Conservation (phyloP, 495 filamentous ascomycete genomes). For the Aspergillus cristatus region DNA sequence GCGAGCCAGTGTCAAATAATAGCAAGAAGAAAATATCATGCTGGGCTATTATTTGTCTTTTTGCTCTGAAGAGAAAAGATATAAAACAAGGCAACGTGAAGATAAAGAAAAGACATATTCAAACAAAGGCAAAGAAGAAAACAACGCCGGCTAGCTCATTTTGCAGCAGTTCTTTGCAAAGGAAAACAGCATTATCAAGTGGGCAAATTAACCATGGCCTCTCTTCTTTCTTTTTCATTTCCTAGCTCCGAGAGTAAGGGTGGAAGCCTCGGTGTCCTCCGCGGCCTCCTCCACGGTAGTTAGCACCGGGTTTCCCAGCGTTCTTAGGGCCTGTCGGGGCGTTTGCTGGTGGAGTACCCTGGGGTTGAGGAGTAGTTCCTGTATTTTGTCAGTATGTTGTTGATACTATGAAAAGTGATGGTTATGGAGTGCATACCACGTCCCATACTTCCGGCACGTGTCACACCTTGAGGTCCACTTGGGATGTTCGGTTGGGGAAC, state of each 20-base stretch:
- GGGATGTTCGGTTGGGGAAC: slow-evolving; percentile 76
- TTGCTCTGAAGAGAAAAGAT: no score
- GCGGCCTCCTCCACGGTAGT: slow-evolving; percentile 90
- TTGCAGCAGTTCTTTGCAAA: no score
- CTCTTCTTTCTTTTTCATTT: not conserved
- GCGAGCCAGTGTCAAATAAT: no score
- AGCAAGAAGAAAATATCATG: no score
- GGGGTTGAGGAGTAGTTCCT: slow-evolving; percentile 45
- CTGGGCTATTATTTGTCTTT: no score
- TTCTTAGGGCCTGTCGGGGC: slow-evolving; percentile 96
- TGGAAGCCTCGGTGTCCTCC: slow-evolving; percentile 70
- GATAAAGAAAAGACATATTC: not conserved
- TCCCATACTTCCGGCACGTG: slow-evolving; percentile 40
- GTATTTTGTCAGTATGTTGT: slow-evolving; percentile 10
- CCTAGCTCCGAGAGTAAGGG: slow-evolving; percentile 54
- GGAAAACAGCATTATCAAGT: no score
- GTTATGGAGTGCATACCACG: slow-evolving; percentile 31
- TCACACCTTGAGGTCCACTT: slow-evolving; percentile 42
- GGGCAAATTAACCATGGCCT: no score
- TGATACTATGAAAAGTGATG: not conserved
- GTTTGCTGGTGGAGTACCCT: slow-evolving; percentile 76
- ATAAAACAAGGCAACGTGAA: not conserved
- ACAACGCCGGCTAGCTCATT: not conserved
- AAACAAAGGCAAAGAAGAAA: slow-evolving; percentile 3
- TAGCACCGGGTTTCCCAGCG: slow-evolving; percentile 83